Evolutionary conservation across 2,329 filamentous ascomycete genomes (phyloP), one percentile per base, ranked within the genome.

Genomic region (Aspergillus thermomutatus): DNA sequence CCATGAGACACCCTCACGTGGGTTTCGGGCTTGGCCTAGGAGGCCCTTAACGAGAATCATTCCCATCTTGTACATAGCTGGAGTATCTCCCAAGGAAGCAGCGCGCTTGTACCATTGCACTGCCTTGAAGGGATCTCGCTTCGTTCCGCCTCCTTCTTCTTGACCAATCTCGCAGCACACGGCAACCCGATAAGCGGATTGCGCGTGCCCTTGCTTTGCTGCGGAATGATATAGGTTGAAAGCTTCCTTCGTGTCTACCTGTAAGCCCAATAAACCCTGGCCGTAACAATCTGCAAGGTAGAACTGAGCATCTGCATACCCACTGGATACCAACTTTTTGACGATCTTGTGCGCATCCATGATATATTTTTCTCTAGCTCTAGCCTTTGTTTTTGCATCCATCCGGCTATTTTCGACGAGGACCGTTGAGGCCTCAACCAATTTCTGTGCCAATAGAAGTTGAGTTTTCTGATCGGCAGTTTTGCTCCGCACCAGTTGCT

Each of bases 91-190:
- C 2, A 97, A 81, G 11, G 89, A 88, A 10, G 94, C 93, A 6
- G 94, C 92, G 46, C 92, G 89, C 72, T 93, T 92, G 75, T 99
- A 99, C 94, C 94, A 99, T 73, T 97, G 93, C 21, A 97, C 92
- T 1, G 94, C 93, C 76, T 97, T 97, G 63, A 93, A 77, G 0
- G 91, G 91, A 69, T 99, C 94, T 66, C 89, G 90, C 57, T 91
- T 87, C 1, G 94, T 97, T 25, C 94, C 94, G 52, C 94, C 94
- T 28, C 92, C 93, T 66, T 96, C 92, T 70, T 97, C 93, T 55
- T 92, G 87, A 3, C 94, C 94, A 66, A 99, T 91, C 72, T 99
- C 94, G 70, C 94, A 97, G 77, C 94, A 99, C 0, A 99, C 93
- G 0, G 94, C 94, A 26, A 94, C 96, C 54, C 94, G 86, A 73